Conservation (phyloP, 176 grass and related monocot genomes). For the Oryza punctata region DNA sequence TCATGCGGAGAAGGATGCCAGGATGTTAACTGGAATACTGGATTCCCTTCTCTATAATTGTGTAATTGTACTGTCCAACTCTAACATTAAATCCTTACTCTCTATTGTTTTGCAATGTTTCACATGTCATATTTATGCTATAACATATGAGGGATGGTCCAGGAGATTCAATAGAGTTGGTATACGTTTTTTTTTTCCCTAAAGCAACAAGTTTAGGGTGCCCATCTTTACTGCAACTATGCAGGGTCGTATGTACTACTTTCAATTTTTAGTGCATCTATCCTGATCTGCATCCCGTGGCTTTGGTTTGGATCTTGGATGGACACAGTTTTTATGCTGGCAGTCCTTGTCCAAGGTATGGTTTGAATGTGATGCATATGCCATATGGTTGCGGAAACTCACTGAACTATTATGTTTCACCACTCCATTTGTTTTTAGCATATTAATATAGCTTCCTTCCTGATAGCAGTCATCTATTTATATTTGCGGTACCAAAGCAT, state of each 20-base stretch:
- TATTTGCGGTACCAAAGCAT: slow-evolving; percentile 18
- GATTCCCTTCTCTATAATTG: neutral
- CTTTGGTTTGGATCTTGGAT: slow-evolving; percentile 19
- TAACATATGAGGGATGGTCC: neutral
- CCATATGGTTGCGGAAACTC: neutral
- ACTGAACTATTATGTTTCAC: neutral
- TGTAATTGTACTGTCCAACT: slow-evolving; percentile 21
- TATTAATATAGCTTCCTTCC: neutral
- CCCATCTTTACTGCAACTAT: neutral
- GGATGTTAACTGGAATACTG: neutral
- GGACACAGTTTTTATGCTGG: neutral
- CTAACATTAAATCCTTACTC: neutral
- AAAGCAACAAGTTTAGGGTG: slow-evolving; percentile 8
- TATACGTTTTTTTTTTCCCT: slow-evolving; percentile 10
- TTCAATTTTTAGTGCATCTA: slow-evolving; percentile 22
- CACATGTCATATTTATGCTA: neutral
- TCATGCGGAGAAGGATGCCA: too few relatives aligned
- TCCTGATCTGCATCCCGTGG: neutral
- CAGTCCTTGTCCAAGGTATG: neutral
- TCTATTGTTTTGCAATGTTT: neutral
- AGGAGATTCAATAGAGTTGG: neutral
- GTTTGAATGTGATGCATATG: slow-evolving; percentile 1
- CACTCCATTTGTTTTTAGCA: neutral
- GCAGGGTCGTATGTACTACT: neutral
- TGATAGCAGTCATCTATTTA: neutral